Conservation (phyloP, 257 asterid genomes). For the Fraxinus anomala region DNA sequence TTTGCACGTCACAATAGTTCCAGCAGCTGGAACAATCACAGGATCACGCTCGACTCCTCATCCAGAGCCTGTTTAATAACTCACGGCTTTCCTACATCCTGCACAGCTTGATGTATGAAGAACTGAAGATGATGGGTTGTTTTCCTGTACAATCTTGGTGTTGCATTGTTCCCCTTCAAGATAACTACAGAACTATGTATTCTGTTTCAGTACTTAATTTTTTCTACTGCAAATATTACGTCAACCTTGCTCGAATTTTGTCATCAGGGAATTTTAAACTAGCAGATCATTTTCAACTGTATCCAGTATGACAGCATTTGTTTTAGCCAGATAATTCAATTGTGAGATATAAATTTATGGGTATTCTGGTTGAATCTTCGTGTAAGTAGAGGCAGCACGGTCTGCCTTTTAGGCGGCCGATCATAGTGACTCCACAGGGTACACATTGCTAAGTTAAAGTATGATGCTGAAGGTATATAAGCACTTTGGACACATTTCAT, state of each 20-base stretch:
- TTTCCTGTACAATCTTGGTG: background rate
- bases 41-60: constrained; percentile 2
- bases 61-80: constrained; percentile 17
- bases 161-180: background rate
- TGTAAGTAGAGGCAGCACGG: too few species aligned
- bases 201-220: background rate
- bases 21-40: constrained; percentile 29
- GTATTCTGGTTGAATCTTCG: too few species aligned
- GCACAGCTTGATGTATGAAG: background rate
- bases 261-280: too few species aligned
- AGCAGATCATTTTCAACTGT: too few species aligned
- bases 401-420: too few species aligned
- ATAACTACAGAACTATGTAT: background rate
- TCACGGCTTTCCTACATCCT: background rate
- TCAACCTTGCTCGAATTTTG: background rate
- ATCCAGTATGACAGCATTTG: too few species aligned
- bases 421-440: too few species aligned
- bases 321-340: background rate
- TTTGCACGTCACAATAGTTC: constrained; percentile 40
- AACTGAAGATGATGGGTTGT: background rate
- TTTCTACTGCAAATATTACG: background rate
- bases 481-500: too few species aligned
- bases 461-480: too few species aligned
- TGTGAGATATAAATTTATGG: background rate
- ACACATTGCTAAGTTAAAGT: too few species aligned